Evolutionary conservation across 2,329 filamentous ascomycete genomes (phyloP), one percentile per base, ranked within the genome.

Genomic region (Septoria petroselini): DNA sequence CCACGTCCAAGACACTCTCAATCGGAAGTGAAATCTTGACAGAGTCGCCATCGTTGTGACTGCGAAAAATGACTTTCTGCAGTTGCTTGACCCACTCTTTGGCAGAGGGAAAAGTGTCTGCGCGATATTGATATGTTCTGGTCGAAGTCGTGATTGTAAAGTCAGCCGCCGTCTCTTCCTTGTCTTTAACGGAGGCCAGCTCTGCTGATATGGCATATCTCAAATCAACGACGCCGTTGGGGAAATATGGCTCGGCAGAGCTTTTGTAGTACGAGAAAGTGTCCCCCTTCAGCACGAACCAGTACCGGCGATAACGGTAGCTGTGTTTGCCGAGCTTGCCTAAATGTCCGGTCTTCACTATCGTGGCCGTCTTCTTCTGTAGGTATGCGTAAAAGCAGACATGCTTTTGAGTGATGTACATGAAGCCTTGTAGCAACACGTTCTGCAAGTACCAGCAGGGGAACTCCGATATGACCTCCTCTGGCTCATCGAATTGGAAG

Each of bases 371-470:
- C 76, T 93, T 95, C 75, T 91, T 94, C 5, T 90, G 90, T n/a
- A 97, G 78, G 66, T 96, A 96, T 31, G 93, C 90, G 66, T 96
- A 97, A 68, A 97, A 98, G 71, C 91, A 96, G 54, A 97, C 86
- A 66, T 98, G 93, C 61, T 85, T 86, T 54, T 86, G 78, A 0
- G 93, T 97, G 64, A 98, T 88, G 71, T 97, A 97, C 79, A 98
- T 85, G 67, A 93, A 96, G 4, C 93, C 93, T 66, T 96, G 90
- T 7, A 97, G 78, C 23, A 97, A 75, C 37, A 95, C 89, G 64
- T 86, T 95, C 67, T 96, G 90, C 27, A 97, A 73, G 31, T 97
- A 74, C 84, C 89, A 96, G 71, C 91, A 97, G 7, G 90, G 87
- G 66, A 94, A 96, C 73, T 97, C 91, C 68, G 87, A 83, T 54